Evolutionary conservation across 1,139 yeast genomes (phyloP).

Genomic region (Entelexis paramagnoliae): DNA sequence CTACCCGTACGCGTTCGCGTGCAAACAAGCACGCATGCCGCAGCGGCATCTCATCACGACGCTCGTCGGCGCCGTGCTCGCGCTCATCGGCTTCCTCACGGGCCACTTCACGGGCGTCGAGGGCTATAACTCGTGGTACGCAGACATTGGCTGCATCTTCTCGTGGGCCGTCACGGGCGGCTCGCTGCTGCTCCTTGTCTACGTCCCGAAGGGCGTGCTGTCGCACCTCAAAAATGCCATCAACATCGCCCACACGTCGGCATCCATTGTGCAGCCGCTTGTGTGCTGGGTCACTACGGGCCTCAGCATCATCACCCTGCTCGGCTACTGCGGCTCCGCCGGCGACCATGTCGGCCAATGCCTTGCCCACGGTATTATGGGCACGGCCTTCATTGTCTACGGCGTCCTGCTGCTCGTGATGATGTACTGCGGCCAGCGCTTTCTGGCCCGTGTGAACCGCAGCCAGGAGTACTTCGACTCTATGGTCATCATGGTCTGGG

Average conservation of each 20-base stretch:
- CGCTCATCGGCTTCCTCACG: conserved; percentile 33
- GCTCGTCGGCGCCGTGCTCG: conserved; percentile 30
- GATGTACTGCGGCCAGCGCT: conserved; percentile 42
- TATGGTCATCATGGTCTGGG: conserved; percentile 73
- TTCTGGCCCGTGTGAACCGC: conserved; percentile 35
- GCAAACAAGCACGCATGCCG: conserved; percentile 34
- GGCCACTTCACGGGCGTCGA: conserved; percentile 30
- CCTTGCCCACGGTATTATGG: conserved; percentile 95
- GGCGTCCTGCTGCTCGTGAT: conserved; percentile 61
- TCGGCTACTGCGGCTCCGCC: conserved; percentile 67
- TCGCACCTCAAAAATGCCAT: conserved; percentile 29
- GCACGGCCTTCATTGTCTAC: conserved; percentile 69
- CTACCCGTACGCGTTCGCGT: conserved; percentile 36
- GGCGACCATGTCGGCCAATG: conserved; percentile 73
- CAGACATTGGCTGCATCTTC: conserved; percentile 24
- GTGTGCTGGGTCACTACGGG: conserved; percentile 56
- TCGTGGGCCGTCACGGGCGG: conserved; percentile 22
- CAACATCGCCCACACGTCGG: conserved; percentile 31
- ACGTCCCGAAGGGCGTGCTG: conserved; percentile 30
- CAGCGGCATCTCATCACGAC: conserved; percentile 36
- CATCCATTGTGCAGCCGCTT: conserved; percentile 35
- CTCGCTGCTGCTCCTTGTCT: conserved; percentile 23
- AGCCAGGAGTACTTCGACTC: conserved; percentile 86
- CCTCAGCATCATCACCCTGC: conserved; percentile 70
- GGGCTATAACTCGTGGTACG: conserved; percentile 25